Base-by-base conservation (phyloP, 805 yeast genomes). In the Schizosaccharomyces japonicus region DNA sequence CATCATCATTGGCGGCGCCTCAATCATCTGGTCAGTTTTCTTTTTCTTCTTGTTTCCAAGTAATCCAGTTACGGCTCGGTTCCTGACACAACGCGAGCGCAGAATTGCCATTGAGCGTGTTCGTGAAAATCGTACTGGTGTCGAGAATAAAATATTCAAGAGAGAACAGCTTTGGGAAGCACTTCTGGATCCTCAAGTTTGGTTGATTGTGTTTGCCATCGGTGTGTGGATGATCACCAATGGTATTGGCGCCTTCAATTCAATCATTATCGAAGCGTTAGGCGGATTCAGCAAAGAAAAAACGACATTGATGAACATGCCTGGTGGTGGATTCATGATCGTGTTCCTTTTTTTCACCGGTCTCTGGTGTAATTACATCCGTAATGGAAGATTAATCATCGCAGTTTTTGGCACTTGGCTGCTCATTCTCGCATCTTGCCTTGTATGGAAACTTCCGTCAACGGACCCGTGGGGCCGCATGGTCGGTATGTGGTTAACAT, bases 1-100 rank as follows among this genome's bases (percentile, higher is more conserved):
- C 54, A 61, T 76, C 45, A 61, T 73, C 26, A 67, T 69, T 27
- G 83, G 82, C 11, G 54, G 63, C 4, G 64, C 71, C 49, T 73
- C 79, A 1, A 58, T 74, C 5, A 53, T 66, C 15, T 53, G 70
- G 7, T 76, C 75, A 3, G 40, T 67, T 13, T 45, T 66, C 11
- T 61, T 71, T 49, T 56, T 59, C 21, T 50, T 69, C 46, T 71
- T 70, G 57, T 54, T 75, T 44, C 76, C 76, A 23, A 73, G 70
- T 51, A 56, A 61, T 36, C 78, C 77, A 48, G 15, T 34, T 1
- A 58, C 57, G 17, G 69, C 71, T 7, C 62, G 66, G 61, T 63
- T 64, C 45, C 59, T 64, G 45, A 58, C 58, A n/a, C 64, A 63
- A 21, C 60, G 62, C 50, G 75, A 68, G 53, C 65, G 60, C 49